A percentile compares a stretch with the other conserved stretches of the same genome.
Conservation (phyloP, 1,284 basidiomycete species). For the Megacollybia platyphylla region DNA sequence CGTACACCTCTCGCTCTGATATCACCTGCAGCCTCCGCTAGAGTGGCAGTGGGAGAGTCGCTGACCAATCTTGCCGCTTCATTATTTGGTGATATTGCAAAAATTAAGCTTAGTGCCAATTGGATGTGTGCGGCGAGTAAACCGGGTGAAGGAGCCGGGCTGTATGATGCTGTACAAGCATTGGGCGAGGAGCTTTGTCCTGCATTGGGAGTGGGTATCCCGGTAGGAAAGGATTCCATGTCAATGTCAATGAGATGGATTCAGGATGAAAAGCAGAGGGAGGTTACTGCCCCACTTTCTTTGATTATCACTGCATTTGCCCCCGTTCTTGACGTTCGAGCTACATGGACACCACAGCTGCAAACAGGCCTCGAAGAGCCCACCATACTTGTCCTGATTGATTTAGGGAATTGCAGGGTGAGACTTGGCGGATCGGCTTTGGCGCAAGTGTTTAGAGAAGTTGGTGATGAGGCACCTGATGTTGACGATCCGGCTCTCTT, state of each 20-base stretch:
- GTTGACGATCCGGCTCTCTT: conserved; percentile 71
- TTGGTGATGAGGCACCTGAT: conserved; percentile 83
- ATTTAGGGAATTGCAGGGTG: conserved; percentile 76
- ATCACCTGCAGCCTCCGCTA: conserved; percentile 78
- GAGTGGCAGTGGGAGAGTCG: conserved; percentile 93
- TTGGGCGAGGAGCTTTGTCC: conserved; percentile 94
- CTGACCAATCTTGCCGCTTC: conserved; percentile 88
- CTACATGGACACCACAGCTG: conserved; percentile 92
- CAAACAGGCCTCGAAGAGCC: conserved; percentile 49
- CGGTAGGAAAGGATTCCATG: conserved; percentile 99
- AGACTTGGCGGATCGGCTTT: conserved; percentile 91
- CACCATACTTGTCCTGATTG: conserved; percentile 80
- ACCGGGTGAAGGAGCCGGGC: conserved; percentile 78
- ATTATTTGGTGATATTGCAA: conserved; percentile 55
- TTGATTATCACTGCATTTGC: conserved; percentile 94
- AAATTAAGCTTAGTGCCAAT: conserved; percentile 92
- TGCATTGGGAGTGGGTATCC: conserved; percentile 87
- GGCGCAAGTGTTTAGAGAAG: conserved; percentile 90
- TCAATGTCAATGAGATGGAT: conserved; percentile 98
- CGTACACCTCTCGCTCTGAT: conserved; percentile 88
- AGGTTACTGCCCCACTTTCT: conserved; percentile 86
- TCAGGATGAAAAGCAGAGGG: conserved; percentile 50
- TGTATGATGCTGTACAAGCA: conserved; percentile 90
- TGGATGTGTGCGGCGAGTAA: conserved; percentile 98
- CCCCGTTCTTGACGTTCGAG: conserved; percentile 66